Conservation (phyloP, 169 alveolate species). For the Amoebophrya sp. region DNA sequence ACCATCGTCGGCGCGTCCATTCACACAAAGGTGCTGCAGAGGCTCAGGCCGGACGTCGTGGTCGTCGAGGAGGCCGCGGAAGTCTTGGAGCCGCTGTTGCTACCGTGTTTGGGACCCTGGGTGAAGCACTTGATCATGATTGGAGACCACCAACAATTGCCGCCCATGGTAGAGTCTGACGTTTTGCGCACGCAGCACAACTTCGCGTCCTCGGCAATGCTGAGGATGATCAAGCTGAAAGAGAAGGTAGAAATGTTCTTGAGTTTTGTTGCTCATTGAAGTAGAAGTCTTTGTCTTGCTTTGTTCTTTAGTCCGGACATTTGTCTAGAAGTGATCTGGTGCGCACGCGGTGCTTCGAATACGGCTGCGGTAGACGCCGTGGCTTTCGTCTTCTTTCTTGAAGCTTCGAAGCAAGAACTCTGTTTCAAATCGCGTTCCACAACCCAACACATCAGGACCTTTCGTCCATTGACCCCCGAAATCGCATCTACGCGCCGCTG, state of each 20-base stretch:
- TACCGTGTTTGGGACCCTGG: background rate
- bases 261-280: too few species aligned
- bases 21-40: background rate
- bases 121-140: slow-evolving; percentile 7
- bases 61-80: slow-evolving; percentile 18
- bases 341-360: too few species aligned
- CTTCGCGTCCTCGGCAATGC: background rate
- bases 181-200: background rate
- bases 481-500: background rate
- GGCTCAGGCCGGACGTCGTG: background rate
- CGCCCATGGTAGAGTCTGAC: background rate
- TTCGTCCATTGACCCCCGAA: background rate
- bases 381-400: too few species aligned
- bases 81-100: background rate
- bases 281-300: too few species aligned
- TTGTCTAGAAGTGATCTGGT: too few species aligned
- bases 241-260: too few species aligned
- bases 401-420: too few species aligned
- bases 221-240: background rate
- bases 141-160: background rate
- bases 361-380: too few species aligned
- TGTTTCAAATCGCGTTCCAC: too few species aligned
- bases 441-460: too few species aligned
- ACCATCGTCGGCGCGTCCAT: background rate
- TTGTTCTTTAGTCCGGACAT: too few species aligned